Percentiles rank a stretch among this genome's conserved stretches.
Conservation (phyloP, 495 filamentous ascomycete genomes). For the Cryomyces minteri region DNA sequence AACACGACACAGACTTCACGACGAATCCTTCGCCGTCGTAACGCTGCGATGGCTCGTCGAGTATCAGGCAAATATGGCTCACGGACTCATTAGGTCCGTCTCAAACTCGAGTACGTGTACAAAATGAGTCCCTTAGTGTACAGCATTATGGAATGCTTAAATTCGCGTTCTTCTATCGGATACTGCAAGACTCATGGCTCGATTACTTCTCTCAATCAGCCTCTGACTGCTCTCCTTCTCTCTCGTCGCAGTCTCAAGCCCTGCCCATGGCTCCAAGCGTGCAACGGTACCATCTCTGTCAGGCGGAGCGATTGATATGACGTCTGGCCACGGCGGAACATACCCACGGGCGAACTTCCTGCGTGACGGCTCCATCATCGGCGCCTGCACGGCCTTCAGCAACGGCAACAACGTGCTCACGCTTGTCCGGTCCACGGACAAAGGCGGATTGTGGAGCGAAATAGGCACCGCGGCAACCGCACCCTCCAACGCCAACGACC, state of each 20-base stretch:
- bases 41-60: too few relatives aligned
- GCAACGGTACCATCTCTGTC: not conserved
- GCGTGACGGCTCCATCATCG: constrained; percentile 23
- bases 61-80: too few relatives aligned
- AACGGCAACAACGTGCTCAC: constrained; percentile 19
- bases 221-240: not conserved
- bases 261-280: not conserved
- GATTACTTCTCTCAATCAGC: not conserved
- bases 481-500: constrained; percentile 23
- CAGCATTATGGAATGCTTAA: too few relatives aligned
- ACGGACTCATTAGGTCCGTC: too few relatives aligned
- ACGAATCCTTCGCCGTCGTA: too few relatives aligned
- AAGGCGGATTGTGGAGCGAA: constrained; percentile 22
- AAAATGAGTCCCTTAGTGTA: too few relatives aligned
- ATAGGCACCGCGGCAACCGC: constrained; percentile 16
- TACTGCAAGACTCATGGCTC: not conserved
- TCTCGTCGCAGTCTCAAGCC: not conserved
- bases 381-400: constrained; percentile 21
- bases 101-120: too few relatives aligned
- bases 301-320: not conserved
- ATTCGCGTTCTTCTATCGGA: too few relatives aligned
- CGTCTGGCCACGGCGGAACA: constrained; percentile 15
- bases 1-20: too few relatives aligned
- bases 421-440: constrained; percentile 23
- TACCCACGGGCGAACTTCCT: constrained; percentile 31